phyloP scores from a whole-genome alignment of 1,139 yeast species.

The Geotrichum klebahnii region DNA sequence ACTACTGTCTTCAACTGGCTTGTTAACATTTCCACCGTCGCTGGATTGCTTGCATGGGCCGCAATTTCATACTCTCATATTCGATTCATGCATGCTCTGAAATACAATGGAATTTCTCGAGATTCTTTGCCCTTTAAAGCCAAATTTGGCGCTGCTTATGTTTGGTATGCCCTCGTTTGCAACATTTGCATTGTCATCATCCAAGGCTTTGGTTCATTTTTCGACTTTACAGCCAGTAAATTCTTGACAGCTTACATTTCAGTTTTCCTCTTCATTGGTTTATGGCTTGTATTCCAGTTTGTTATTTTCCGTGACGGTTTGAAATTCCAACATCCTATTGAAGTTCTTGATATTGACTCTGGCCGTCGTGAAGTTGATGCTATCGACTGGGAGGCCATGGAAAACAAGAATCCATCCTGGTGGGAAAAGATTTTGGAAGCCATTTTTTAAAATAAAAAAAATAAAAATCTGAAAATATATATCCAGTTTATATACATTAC shows the following conservation, averaged over 20 bases:
- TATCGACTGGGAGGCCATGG: slow-evolving; percentile 36
- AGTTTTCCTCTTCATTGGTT: slow-evolving; percentile 49
- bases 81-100: slow-evolving; percentile 55
- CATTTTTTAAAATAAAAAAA: slow-evolving; percentile 17
- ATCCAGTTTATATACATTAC: too few species aligned
- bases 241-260: slow-evolving; percentile 71
- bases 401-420: slow-evolving; percentile 5
- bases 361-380: slow-evolving; percentile 62
- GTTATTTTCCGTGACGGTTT: slow-evolving; percentile 21
- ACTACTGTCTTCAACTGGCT: slow-evolving; percentile 72
- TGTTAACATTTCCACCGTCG: slow-evolving; percentile 71
- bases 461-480: too few species aligned
- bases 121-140: slow-evolving; percentile 67
- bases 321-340: slow-evolving; percentile 43
- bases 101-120: slow-evolving; percentile 51
- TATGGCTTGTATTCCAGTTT: slow-evolving; percentile 55
- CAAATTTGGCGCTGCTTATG: slow-evolving; percentile 68
- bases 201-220: slow-evolving; percentile 68
- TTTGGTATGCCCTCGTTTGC: slow-evolving; percentile 56
- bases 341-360: slow-evolving; percentile 68
- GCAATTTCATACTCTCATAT: slow-evolving; percentile 67
- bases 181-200: slow-evolving; percentile 54
- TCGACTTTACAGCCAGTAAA: slow-evolving; percentile 54
- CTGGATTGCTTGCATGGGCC: slow-evolving; percentile 73
- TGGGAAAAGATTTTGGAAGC: slow-evolving; percentile 18